Conservation (phyloP, 768 basidiomycete genomes). For the Amanita rubescens region DNA sequence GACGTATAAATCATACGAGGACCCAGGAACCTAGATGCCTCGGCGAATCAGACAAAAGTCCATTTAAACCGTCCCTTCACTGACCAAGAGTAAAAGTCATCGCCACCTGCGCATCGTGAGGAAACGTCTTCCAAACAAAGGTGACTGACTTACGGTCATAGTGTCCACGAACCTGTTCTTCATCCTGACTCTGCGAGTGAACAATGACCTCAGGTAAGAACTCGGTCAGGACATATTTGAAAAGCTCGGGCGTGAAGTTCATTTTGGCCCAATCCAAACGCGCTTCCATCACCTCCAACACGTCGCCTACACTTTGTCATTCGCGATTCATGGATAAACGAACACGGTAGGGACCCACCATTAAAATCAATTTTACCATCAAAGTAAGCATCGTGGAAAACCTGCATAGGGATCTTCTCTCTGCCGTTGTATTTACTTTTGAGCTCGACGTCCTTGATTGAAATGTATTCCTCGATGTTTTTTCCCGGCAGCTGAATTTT, state of each 20-base stretch:
- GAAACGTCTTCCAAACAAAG: conserved; percentile 6
- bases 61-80: neutral
- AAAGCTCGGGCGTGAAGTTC: conserved; percentile 82
- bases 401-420: conserved; percentile 95
- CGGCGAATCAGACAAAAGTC: neutral
- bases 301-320: conserved; percentile 57
- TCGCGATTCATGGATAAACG: conserved; percentile 6
- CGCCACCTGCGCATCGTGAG: conserved; percentile 49
- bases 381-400: conserved; percentile 97
- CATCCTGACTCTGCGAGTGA: conserved; percentile 88
- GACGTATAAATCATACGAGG: conserved; percentile 98
- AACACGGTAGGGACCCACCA: conserved; percentile 39
- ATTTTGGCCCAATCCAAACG: conserved; percentile 95
- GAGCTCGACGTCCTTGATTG: conserved; percentile 78
- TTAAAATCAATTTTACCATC: conserved; percentile 96
- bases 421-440: conserved; percentile 73
- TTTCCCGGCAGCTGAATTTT: conserved; percentile 81
- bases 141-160: conserved; percentile 68
- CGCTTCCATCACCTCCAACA: conserved; percentile 88
- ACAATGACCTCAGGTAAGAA: conserved; percentile 91
- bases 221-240: conserved; percentile 86
- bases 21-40: conserved; percentile 69
- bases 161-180: conserved; percentile 91
- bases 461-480: conserved; percentile 85
- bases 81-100: conserved; percentile 93